phyloP scores from a whole-genome alignment of 495 filamentous ascomycete genomes.

The Penicillium soppii region DNA sequence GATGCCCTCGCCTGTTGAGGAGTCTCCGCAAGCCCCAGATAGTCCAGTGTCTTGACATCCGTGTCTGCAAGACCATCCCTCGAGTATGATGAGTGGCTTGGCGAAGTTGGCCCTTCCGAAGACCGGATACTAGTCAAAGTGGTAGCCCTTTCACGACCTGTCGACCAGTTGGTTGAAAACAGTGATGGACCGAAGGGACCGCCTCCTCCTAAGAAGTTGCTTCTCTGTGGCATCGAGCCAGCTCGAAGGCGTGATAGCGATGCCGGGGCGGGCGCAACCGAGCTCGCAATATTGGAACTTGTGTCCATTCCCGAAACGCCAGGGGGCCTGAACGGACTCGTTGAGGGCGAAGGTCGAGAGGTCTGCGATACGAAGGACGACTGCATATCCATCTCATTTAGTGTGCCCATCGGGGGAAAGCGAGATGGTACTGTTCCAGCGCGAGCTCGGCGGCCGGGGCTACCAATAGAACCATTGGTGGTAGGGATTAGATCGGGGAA shows the following conservation, averaged over 20 bases:
- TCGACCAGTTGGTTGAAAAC: constrained; percentile 83
- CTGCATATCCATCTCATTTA: constrained; percentile 58
- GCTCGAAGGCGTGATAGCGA: constrained; percentile 85
- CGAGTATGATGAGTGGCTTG: constrained; percentile 85
- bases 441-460: constrained; percentile 70
- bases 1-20: constrained; percentile 76
- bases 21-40: constrained; percentile 91
- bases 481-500: constrained; percentile 85
- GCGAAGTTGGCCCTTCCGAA: constrained; percentile 89
- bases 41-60: constrained; percentile 93
- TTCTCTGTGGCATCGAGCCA: constrained; percentile 91
- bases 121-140: constrained; percentile 83
- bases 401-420: constrained; percentile 70
- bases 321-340: constrained; percentile 82
- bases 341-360: constrained; percentile 84
- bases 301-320: constrained; percentile 71
- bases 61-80: constrained; percentile 82
- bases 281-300: constrained; percentile 44
- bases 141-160: constrained; percentile 71
- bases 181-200: constrained; percentile 86
- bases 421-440: constrained; percentile 96
- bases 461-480: constrained; percentile 54
- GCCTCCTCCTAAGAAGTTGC: constrained; percentile 57
- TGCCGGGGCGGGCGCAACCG: constrained; percentile 56
- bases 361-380: constrained; percentile 74